phyloP scores from a whole-genome alignment of 441 rosid species.

The Capsella rubella region DNA sequence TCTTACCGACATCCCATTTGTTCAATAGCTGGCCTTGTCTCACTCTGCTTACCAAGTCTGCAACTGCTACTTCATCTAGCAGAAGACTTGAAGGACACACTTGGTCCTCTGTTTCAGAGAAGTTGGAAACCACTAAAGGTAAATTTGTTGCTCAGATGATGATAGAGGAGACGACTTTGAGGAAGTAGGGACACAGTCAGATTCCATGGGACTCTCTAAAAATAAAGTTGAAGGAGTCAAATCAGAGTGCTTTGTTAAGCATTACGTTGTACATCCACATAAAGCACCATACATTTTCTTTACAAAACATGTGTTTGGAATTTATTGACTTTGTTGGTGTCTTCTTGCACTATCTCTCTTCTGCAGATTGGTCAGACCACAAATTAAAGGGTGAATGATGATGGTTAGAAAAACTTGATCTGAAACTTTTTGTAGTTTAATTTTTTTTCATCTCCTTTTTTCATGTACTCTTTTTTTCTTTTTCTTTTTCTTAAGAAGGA shows the following conservation, averaged over 20 bases:
- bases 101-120: slow-evolving; percentile 43
- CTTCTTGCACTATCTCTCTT: slow-evolving; percentile 27
- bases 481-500: background rate
- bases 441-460: slow-evolving; percentile 1
- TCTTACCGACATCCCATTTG: slow-evolving; percentile 65
- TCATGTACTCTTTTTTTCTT: background rate
- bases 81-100: slow-evolving; percentile 38
- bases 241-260: slow-evolving; percentile 13
- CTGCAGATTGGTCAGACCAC: slow-evolving; percentile 29
- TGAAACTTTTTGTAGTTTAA: background rate
- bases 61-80: background rate
- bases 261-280: background rate
- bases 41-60: slow-evolving; percentile 35
- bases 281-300: background rate
- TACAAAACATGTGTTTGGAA: slow-evolving; percentile 15
- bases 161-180: slow-evolving; percentile 39
- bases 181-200: slow-evolving; percentile 35
- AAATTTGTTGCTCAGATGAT: slow-evolving; percentile 26
- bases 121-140: slow-evolving; percentile 45
- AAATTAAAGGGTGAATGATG: slow-evolving; percentile 20
- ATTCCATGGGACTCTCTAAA: slow-evolving; percentile 22
- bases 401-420: slow-evolving; percentile 16
- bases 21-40: slow-evolving; percentile 23
- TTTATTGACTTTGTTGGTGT: slow-evolving; percentile 38
- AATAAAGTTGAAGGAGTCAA: slow-evolving; percentile 39